A percentile compares a stretch with the other conserved stretches of the same genome.
phyloP scores from a whole-genome alignment of 2,329 filamentous ascomycete genomes.

The Mycocentrospora acerina region DNA sequence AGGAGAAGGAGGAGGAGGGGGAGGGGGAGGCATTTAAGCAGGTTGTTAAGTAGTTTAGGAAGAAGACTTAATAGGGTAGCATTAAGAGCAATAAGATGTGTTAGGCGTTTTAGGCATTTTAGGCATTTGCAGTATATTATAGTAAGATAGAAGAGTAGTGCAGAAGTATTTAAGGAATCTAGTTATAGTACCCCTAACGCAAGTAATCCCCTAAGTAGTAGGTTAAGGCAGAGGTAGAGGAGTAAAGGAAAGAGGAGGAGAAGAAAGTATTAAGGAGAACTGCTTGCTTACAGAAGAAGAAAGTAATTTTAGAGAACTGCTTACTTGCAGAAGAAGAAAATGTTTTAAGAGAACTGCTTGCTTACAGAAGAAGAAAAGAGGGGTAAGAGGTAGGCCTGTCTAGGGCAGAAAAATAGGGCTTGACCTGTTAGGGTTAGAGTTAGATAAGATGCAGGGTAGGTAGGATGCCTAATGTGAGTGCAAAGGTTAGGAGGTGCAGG shows the following conservation, averaged over 20 bases:
- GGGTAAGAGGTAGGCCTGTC: background rate
- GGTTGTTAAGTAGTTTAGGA: slow-evolving; percentile 6
- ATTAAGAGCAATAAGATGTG: slow-evolving; percentile 8
- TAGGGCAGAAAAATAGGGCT: background rate
- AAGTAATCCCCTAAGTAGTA: too few species aligned
- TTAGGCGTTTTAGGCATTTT: slow-evolving; percentile 8
- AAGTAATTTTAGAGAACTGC: too few species aligned
- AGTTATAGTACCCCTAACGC: too few species aligned
- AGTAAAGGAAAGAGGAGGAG: too few species aligned
- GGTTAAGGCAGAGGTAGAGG: too few species aligned
- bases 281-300: too few species aligned
- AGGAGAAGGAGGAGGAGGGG: too few species aligned
- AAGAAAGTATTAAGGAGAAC: too few species aligned
- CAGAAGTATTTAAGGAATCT: background rate
- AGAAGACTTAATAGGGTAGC: slow-evolving; percentile 1
- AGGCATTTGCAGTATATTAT: slow-evolving; percentile 5
- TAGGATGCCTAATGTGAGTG: too few species aligned
- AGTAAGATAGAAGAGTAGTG: slow-evolving; percentile 1
- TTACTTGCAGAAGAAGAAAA: too few species aligned
- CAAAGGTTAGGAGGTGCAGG: background rate
- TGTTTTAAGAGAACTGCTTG: background rate
- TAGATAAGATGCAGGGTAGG: background rate
- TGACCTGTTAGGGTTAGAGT: background rate
- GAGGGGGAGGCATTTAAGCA: background rate
- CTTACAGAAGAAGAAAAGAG: slow-evolving; percentile 1